Conservation (phyloP, 164 flowering plant species). For the Tinospora cordifolia region DNA sequence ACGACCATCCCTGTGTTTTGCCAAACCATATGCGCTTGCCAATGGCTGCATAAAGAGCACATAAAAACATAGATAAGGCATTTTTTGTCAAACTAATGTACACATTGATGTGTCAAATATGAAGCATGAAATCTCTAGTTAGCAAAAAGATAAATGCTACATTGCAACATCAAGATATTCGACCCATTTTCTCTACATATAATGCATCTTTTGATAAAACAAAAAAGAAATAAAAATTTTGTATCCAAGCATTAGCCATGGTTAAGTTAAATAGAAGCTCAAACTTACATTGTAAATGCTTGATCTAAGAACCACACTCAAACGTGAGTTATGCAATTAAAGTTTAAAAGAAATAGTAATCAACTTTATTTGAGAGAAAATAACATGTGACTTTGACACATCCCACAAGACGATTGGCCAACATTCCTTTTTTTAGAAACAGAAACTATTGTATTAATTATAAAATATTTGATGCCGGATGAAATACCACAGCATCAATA, state of each 20-base stretch:
- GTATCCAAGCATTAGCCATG: too few relatives aligned
- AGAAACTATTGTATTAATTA: too few relatives aligned
- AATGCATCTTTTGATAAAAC: neutral
- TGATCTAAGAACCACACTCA: too few relatives aligned
- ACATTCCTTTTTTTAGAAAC: too few relatives aligned
- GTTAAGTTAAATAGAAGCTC: neutral
- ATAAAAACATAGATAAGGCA: neutral
- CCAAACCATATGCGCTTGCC: slow-evolving; percentile 98
- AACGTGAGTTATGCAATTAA: neutral
- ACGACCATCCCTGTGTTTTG: slow-evolving; percentile 98
- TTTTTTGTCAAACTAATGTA: neutral
- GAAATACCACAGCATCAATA: too few relatives aligned
- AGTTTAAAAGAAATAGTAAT: too few relatives aligned
- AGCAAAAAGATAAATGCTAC: neutral
- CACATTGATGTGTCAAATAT: neutral
- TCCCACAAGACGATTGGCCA: neutral
- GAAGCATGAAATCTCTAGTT: neutral
- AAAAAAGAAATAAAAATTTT: too few relatives aligned
- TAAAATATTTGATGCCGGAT: too few relatives aligned
- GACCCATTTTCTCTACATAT: neutral
- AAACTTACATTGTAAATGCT: too few relatives aligned
- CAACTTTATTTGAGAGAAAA: neutral
- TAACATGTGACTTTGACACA: neutral
- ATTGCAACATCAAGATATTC: neutral
- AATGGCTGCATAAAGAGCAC: slow-evolving; percentile 53